A percentile compares a stretch with the other conserved stretches of the same genome.
phyloP scores from a whole-genome alignment of 2,329 filamentous ascomycete species.

The Lasiodiplodia sp. region DNA sequence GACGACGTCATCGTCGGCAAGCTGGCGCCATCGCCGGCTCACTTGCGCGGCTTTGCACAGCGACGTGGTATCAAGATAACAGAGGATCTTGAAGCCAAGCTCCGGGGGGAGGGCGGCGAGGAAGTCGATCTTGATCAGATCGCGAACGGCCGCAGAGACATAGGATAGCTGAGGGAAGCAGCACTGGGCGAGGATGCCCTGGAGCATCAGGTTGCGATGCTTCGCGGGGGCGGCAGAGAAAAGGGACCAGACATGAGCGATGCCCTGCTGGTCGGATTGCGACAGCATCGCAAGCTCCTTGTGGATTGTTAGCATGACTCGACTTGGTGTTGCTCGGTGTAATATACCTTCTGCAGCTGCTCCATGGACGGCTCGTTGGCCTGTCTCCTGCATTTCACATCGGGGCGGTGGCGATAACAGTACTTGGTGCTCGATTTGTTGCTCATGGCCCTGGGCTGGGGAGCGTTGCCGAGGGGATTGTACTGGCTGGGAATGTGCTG shows the following conservation, averaged over 20 bases:
- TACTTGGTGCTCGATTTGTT: constrained; percentile 81
- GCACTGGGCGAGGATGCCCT: constrained; percentile 94
- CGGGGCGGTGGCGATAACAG: constrained; percentile 94
- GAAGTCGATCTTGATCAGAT: constrained; percentile 98
- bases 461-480: constrained; percentile 67
- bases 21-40: constrained; percentile 81
- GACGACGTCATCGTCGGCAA: constrained; percentile 97
- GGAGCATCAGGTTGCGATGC: constrained; percentile 94
- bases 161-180: constrained; percentile 97
- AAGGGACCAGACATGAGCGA: constrained; percentile 96
- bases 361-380: constrained; percentile 97
- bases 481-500: constrained; percentile 91
- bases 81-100: constrained; percentile 91
- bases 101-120: constrained; percentile 86
- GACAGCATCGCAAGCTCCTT: constrained; percentile 84
- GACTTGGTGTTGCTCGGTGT: constrained; percentile 32
- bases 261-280: constrained; percentile 88
- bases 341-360: constrained; percentile 81
- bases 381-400: constrained; percentile 90
- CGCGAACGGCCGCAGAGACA: constrained; percentile 86
- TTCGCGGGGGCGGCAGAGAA: constrained; percentile 95
- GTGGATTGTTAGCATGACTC: constrained; percentile 31
- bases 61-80: constrained; percentile 90
- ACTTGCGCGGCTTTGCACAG: constrained; percentile 97
- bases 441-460: constrained; percentile 47